phyloP scores from a whole-genome alignment of 176 grass and related monocot species.

The Musa beccarii region DNA sequence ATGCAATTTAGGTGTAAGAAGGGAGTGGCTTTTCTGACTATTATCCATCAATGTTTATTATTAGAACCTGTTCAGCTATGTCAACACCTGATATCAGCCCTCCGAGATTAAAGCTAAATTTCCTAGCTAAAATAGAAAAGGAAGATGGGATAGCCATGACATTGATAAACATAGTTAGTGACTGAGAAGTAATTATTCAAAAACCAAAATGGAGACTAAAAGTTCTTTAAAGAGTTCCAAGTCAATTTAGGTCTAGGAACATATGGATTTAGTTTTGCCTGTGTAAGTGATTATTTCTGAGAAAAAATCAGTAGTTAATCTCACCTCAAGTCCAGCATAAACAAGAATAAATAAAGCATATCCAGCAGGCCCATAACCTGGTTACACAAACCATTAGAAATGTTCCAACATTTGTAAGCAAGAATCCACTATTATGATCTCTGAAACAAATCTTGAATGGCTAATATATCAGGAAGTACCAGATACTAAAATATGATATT shows the following conservation, averaged over 20 bases:
- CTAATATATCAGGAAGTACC: neutral
- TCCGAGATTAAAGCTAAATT: neutral
- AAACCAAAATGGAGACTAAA: neutral
- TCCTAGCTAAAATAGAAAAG: neutral
- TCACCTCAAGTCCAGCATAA: conserved; percentile 91
- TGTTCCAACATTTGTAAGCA: neutral
- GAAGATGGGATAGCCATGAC: neutral
- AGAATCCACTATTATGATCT: neutral
- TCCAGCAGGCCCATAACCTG: conserved; percentile 93
- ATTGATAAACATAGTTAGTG: neutral
- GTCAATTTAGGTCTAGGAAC: neutral
- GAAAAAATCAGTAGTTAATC: neutral
- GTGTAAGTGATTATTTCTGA: conserved; percentile 3
- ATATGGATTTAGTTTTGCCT: neutral
- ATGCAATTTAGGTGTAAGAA: neutral
- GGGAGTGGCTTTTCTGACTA: too few species aligned
- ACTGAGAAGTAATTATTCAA: neutral
- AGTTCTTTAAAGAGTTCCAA: neutral
- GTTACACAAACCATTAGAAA: conserved; percentile 13
- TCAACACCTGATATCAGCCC: neutral
- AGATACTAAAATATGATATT: neutral
- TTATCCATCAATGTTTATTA: neutral
- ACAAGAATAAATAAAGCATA: conserved; percentile 87
- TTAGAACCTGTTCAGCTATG: neutral
- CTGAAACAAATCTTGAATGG: neutral